Percentiles rank a stretch among this genome's conserved stretches.
Evolutionary conservation across 768 basidiomycete species (phyloP).

Genomic region (Boletus tylopilopsis): DNA sequence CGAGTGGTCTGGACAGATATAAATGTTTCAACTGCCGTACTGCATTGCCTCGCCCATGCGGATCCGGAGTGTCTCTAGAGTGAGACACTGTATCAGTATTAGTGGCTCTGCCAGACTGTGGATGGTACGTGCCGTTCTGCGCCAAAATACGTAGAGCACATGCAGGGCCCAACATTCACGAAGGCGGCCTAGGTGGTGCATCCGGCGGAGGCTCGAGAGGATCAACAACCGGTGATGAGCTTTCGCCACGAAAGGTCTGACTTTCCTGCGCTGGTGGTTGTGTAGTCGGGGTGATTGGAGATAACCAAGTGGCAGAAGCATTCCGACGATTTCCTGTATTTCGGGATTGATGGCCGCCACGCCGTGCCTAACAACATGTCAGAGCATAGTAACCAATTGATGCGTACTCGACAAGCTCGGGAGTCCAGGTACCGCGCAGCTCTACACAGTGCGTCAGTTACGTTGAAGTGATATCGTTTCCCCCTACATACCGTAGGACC

Average conservation of each 20-base stretch:
- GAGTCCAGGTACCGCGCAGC: neutral
- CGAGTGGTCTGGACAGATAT: conserved; percentile 10
- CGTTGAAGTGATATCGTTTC: neutral
- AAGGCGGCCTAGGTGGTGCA: conserved; percentile 11
- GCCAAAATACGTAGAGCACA: conserved; percentile 17
- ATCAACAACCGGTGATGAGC: too few relatives aligned
- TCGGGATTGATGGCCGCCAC: neutral
- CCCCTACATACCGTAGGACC: conserved; percentile 10
- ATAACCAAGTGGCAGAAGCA: neutral
- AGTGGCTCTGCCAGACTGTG: neutral
- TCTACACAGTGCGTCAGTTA: conserved; percentile 3
- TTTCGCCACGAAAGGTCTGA: too few relatives aligned
- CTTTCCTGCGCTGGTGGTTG: neutral
- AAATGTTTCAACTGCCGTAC: conserved; percentile 18
- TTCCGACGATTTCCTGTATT: neutral
- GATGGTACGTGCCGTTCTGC: conserved; percentile 8
- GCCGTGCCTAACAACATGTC: neutral
- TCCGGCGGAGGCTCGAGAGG: too few relatives aligned
- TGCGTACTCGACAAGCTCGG: conserved; percentile 13
- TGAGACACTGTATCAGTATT: neutral
- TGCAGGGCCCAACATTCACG: conserved; percentile 18
- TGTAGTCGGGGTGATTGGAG: neutral
- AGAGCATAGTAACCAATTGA: neutral
- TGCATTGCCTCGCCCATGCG: neutral
- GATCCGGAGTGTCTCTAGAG: conserved; percentile 9